Base-by-base conservation (phyloP, 495 filamentous ascomycete species). In the Extremus antarcticus region DNA sequence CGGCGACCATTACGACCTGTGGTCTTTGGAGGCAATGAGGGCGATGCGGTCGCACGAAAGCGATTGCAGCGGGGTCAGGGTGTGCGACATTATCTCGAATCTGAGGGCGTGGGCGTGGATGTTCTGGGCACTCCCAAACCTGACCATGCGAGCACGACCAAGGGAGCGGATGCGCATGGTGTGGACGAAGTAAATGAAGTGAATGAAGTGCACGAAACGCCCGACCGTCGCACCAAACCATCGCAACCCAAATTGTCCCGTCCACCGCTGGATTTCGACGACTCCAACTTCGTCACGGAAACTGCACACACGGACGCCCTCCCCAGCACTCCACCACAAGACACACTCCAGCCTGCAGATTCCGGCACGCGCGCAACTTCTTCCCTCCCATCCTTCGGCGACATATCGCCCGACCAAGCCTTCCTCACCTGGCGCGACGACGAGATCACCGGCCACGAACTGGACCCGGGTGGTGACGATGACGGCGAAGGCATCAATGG, bases 361-460 rank as follows among this genome's bases (percentile, higher is more conserved):
- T n/a, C n/a, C n/a, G n/a, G n/a, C n/a, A n/a, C 10, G 10, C 35
- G n/a, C 35, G 35, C 10, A 40, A 40, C 35, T n/a, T n/a, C 41
- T 17, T 21, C 41, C 4, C 41, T 17, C 41, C 20, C 41, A 45
- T 8, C 41, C 7, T n/a, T 8, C 32, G 23, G 19, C 21, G 55
- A 52, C 22, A 16, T 19, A 19, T n/a, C 45, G 22, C 15, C 45
- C 23, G 43, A 52, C 25, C 60, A 40, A 21, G 43, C 53, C 38
- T 73, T 82, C 21, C 75, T 90, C 56, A 89, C 86, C 32, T 92
- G 88, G 88, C 83, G 82, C 62, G 85, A 88, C 57, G 74, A 83
- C 52, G 88, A 94, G 61, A 91, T 94, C 57, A 94, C 88, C 0
- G 81, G 88, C 17, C 85, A 92, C 64, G 76, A 85, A 59, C 50